Base-by-base conservation (phyloP, 352 stramenopile genomes). In the Pythium phragmiticola region DNA sequence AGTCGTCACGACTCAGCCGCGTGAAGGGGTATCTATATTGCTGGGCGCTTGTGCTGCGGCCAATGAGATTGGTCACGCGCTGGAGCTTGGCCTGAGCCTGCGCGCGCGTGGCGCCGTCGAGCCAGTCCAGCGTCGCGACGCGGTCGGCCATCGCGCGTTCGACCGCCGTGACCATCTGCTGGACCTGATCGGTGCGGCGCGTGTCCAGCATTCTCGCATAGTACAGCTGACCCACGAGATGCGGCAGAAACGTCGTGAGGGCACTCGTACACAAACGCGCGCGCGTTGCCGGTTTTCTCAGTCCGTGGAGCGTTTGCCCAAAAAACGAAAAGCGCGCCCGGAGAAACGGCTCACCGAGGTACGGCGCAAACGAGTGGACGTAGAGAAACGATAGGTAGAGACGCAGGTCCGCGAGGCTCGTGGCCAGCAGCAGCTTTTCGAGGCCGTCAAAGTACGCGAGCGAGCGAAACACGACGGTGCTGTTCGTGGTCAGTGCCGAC, bases 301-400 rank as follows among this genome's bases (percentile, higher is more conserved):
- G 79, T 7, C 92, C 88, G 0, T 73, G 69, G 26, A 98, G 73
- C 26, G 63, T 78, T 26, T 63, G 62, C 56, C 88, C 74, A 63
- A 90, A 95, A 62, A 98, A 95, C 7, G 94, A 73, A 73, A 98
- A 97, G 36, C 82, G 73, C 9, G 82, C 87, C n/a, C 90, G 57
- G 4, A 95, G 70, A 58, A 97, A 97, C 6, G 70, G 42, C 34
- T 86, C 57, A 39, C 74, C 75, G 14, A 89, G 60, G 36, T 70
- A 79, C 7, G 55, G 42, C 8, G 74, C 58, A 37, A 70, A 74
- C 42, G 69, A 60, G 41, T 76, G 68, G 16, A 76, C 68, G 57
- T 79, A 80, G 19, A 69, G 58, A 51, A 80, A 89, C 13, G 74
- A 64, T 7, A 88, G 23, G 49, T 85, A 82, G 4, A 73, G 58